Conservation (phyloP, 108 stramenopile genomes). For the Cyclotella choctawhatcheeana region DNA sequence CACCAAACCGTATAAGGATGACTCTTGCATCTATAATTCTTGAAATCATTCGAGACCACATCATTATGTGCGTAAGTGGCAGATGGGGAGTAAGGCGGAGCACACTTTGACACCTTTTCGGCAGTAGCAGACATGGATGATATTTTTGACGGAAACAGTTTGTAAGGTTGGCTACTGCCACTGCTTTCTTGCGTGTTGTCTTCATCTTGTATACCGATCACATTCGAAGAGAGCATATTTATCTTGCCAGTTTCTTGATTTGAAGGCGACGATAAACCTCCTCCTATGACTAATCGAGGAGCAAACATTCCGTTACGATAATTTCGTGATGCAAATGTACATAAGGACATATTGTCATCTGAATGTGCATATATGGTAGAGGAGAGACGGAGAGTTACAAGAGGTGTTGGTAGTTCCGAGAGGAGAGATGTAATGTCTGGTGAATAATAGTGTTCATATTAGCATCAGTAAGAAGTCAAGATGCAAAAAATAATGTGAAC, state of each 20-base stretch:
- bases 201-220: neutral
- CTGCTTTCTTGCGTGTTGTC: neutral
- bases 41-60: neutral
- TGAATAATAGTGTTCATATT: neutral
- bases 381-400: constrained; percentile 3
- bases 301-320: constrained; percentile 7
- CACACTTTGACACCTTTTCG: neutral
- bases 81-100: neutral
- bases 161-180: neutral
- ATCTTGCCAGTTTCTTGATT: neutral
- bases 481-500: neutral
- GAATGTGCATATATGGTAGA: neutral
- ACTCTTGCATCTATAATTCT: constrained; percentile 22
- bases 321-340: constrained; percentile 6
- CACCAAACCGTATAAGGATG: constrained; percentile 24
- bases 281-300: neutral
- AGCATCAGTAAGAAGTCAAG: neutral
- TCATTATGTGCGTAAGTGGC: neutral
- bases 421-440: neutral
- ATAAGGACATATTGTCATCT: constrained; percentile 1
- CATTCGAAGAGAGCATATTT: neutral
- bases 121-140: neutral
- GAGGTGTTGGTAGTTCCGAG: neutral
- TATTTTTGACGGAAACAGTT: neutral
- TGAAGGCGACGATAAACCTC: neutral